These are phyloP conservation scores for Rhododendron vialii DNA, from an alignment of 148 eudicot species.

Conservation along the genomic window DNA sequence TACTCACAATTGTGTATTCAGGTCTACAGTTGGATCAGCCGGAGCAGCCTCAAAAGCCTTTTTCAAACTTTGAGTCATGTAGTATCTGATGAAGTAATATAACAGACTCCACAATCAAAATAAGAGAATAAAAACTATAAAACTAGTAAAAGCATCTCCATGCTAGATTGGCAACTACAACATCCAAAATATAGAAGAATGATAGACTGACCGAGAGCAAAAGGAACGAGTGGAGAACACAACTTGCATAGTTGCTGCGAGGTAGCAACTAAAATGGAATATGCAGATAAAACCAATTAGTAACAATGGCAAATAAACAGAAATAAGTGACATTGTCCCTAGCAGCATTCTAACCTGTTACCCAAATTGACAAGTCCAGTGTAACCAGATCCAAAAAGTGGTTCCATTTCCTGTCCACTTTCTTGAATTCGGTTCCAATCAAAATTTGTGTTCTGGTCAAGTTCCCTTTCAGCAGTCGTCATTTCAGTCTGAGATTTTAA, in stretches of 20 bases:
- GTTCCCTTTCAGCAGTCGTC: slow-evolving; percentile 99
- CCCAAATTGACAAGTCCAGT: slow-evolving; percentile 96
- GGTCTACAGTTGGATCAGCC: slow-evolving; percentile 97
- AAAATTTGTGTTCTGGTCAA: slow-evolving; percentile 90
- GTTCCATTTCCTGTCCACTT: slow-evolving; percentile 81
- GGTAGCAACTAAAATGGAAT: slow-evolving; percentile 63
- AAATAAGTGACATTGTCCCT: neutral
- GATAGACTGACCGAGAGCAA: slow-evolving; percentile 50
- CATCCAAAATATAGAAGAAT: neutral
- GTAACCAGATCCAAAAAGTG: slow-evolving; percentile 91
- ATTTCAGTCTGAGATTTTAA: slow-evolving; percentile 65
- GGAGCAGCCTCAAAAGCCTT: slow-evolving; percentile 78
- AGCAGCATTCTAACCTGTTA: slow-evolving; percentile 54
- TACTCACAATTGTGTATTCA: slow-evolving; percentile 90
- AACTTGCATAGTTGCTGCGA: slow-evolving; percentile 98
- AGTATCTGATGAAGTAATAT: slow-evolving; percentile 47
- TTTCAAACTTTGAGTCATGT: slow-evolving; percentile 49
- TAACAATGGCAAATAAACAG: neutral
- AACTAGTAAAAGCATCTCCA: neutral
- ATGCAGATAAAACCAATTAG: neutral
- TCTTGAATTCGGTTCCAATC: slow-evolving; percentile 99
- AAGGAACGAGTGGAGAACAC: slow-evolving; percentile 78
- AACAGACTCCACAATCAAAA: neutral
- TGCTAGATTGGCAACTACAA: neutral
- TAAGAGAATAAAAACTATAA: neutral